Percentiles rank a stretch among this genome's conserved stretches.
These are phyloP conservation scores for Sphenostylis stenocarpa DNA, from an alignment of 306 rosid species.

Conservation along the genomic window DNA sequence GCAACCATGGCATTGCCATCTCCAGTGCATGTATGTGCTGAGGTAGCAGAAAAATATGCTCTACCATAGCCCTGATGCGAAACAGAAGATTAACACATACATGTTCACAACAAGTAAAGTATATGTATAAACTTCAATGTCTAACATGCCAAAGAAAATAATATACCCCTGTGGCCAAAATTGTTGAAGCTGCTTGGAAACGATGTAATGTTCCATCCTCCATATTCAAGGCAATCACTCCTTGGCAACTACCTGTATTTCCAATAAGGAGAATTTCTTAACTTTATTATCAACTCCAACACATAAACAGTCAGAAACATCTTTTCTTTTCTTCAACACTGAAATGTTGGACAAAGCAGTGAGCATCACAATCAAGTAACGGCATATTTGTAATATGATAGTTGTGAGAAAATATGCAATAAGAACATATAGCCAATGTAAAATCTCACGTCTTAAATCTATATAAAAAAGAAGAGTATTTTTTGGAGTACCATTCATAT, in stretches of 20 bases:
- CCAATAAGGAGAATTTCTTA: slow-evolving; percentile 26
- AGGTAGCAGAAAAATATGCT: slow-evolving; percentile 87
- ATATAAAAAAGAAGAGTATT: not conserved
- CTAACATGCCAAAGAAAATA: not conserved
- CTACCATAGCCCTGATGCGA: slow-evolving; percentile 79
- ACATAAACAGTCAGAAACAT: not conserved
- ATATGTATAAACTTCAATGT: not conserved
- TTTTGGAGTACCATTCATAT: not conserved
- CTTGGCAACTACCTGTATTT: slow-evolving; percentile 81
- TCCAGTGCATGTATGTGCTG: slow-evolving; percentile 97
- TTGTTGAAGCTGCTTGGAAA: slow-evolving; percentile 77
- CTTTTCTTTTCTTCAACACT: not conserved
- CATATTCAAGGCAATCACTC: slow-evolving; percentile 79
- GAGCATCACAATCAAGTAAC: not conserved
- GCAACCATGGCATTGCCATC: slow-evolving; percentile 98
- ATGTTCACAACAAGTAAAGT: not conserved
- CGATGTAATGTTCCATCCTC: slow-evolving; percentile 94
- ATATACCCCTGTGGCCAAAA: slow-evolving; percentile 86
- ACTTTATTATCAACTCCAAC: not conserved
- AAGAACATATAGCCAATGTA: not conserved
- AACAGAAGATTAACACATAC: slow-evolving; percentile 12
- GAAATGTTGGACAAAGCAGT: not conserved
- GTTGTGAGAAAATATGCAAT: not conserved
- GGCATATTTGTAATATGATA: slow-evolving; percentile 37
- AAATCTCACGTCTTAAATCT: not conserved